Percentiles rank a stretch among this genome's conserved stretches.
phyloP scores from a whole-genome alignment of 2,329 filamentous ascomycete species.

The Hymenoscyphus fructigenus region DNA sequence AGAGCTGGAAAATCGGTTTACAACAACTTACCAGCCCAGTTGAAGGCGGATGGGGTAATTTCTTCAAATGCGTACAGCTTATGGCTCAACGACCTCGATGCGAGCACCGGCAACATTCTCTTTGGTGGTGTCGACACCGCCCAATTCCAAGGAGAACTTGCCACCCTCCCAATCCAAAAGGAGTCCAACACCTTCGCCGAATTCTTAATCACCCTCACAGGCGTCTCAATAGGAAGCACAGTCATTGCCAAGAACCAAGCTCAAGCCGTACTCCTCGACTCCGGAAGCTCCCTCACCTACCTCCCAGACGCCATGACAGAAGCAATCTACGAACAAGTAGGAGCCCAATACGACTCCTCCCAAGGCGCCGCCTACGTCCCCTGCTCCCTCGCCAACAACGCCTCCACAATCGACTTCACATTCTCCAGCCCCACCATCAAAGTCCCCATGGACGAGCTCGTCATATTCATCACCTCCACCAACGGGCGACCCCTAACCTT shows the following conservation, averaged over 20 bases:
- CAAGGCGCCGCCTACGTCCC: constrained; percentile 60
- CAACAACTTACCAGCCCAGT: constrained; percentile 65
- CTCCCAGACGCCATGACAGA: constrained; percentile 57
- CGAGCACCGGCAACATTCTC: constrained; percentile 64
- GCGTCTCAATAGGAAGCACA: constrained; percentile 46
- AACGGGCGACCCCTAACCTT: constrained; percentile 51
- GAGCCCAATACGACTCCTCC: constrained; percentile 55
- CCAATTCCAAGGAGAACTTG: constrained; percentile 61
- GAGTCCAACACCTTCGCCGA: constrained; percentile 53
- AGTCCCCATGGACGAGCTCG: constrained; percentile 59
- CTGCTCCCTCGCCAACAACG: constrained; percentile 49
- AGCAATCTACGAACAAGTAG: constrained; percentile 57
- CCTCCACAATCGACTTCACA: constrained; percentile 49
- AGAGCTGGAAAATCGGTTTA: constrained; percentile 56
- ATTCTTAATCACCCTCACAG: constrained; percentile 69
- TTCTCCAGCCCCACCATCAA: constrained; percentile 55
- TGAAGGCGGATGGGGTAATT: constrained; percentile 61
- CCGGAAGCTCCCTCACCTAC: constrained; percentile 66
- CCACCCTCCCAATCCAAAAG: constrained; percentile 65
- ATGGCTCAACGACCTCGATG: constrained; percentile 71
- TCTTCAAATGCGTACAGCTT: constrained; percentile 69
- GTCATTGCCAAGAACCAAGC: constrained; percentile 49
- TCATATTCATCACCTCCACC: constrained; percentile 49
- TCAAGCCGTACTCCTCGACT: constrained; percentile 67
- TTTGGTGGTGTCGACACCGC: constrained; percentile 73